Base-by-base conservation (phyloP, 2,329 filamentous ascomycete species). In the Pezicula carpinea region DNA sequence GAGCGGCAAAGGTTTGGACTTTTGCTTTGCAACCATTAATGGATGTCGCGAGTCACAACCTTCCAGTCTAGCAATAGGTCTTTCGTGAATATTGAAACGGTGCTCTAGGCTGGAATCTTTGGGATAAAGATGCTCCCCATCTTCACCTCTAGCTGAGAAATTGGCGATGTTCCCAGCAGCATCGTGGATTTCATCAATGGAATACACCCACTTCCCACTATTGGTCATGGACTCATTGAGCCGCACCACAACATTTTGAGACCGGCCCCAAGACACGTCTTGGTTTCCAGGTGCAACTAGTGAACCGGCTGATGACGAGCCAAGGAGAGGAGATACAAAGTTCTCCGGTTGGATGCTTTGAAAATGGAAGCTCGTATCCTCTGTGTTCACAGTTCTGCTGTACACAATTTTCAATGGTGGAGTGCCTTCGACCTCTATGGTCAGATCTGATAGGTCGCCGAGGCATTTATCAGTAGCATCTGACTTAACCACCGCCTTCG, bases 331-430 rank as follows among this genome's bases (percentile, higher is more conserved):
- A 1, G 89, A 95, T 3, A 79, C 74, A 59, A 91, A 85, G 31
- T 88, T 87, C 41, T 96, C 90, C 0, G 93, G 91, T 58, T 96
- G 91, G 38, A 99, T 81, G 60, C 89, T 96, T 66, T 97, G 91
- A 58, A 95, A 92, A 53, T 92, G 89, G 56, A 91, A 89, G 50
- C 87, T 88, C 57, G 85, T 83, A 54, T 95, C 83, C 53, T 87
- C 85, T 51, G 83, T 82, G 57, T 97, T 96, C 57, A 96, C 83
- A 6, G 83, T 85, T 45, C 90, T 85, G 59, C 89, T 93, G 67
- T 99, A 99, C 58, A 89, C 88, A 57, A 99, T 87, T 64, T 91
- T 91, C 54, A 99, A 74, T 3, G 93, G 93, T 3, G 95, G 89
- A 0, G 90, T 95, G 15, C 93, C 93, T 54, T 87, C 77, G 4